Conservation (phyloP, 78 protist genomes). For the Pigoraptor vietnamica region DNA sequence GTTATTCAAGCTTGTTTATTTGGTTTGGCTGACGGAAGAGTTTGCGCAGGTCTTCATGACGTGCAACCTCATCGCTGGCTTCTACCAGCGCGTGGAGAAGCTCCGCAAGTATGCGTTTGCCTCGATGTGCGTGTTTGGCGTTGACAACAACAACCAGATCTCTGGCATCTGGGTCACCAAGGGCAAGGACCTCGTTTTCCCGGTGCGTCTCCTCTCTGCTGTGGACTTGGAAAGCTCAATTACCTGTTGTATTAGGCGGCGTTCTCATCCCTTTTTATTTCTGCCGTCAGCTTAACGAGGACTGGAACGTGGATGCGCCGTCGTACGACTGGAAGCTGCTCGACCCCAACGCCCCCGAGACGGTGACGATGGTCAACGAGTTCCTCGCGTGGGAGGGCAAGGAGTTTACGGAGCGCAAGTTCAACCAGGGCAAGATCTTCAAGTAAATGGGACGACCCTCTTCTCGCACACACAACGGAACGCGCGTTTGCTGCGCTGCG, state of each 20-base stretch:
- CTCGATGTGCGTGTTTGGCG: constrained; percentile 46
- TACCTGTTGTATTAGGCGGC: not conserved
- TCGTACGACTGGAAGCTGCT: not conserved
- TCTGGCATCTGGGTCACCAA: constrained; percentile 58
- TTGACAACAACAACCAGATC: constrained; percentile 31
- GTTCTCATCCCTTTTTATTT: not conserved
- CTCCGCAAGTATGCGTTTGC: constrained; percentile 76
- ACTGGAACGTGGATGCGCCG: not conserved
- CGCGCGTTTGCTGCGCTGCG: no score
- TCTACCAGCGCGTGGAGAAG: constrained; percentile 54
- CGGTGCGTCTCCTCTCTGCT: no score
- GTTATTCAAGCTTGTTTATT: no score
- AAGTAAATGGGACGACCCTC: constrained; percentile 30
- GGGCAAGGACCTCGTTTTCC: constrained; percentile 49
- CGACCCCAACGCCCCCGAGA: constrained; percentile 24
- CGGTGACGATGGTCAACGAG: constrained; percentile 29
- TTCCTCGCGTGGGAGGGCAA: constrained; percentile 66
- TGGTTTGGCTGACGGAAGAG: no score
- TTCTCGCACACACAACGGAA: no score
- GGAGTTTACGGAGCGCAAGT: constrained; percentile 19
- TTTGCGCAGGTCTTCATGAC: constrained; percentile 53
- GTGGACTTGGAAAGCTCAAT: no score
- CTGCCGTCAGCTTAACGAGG: not conserved
- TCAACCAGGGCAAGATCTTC: constrained; percentile 69
- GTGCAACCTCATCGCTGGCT: constrained; percentile 66